Evolutionary conservation across 176 grass and related monocot genomes (phyloP), one percentile per base, ranked within the genome.

Genomic region (Lolium perenne): DNA sequence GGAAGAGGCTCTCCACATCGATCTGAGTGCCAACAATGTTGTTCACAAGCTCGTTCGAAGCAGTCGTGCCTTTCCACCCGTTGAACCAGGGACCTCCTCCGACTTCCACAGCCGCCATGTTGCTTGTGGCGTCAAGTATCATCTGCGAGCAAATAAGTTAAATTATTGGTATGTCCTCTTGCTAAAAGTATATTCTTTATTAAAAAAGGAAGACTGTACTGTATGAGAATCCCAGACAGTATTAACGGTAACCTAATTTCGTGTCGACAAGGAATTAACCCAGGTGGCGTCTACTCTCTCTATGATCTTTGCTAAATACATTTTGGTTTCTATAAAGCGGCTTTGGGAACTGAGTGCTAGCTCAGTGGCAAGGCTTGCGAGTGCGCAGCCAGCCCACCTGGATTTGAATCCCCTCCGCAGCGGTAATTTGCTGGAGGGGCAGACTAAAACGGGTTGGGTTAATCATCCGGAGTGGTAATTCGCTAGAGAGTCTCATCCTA

Each of bases 71-170:
- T 76, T 94, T 94, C 95, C 95, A 95, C 0, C 80, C 84, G 4
- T 92, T 89, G 76, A 98, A 95, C 95, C 95, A 98, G 53, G 95
- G 95, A 23, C 95, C 96, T 5, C 96, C 96, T 20, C 96, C 96
- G 1, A 98, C 88, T 82, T 98, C 93, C 66, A 98, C 22, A 8
- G 93, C 96, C 0, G 93, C 96, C 96, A 95, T 95, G 84, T 95
- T 87, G 86, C 96, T 98, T 40, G 83, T 86, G 2, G 88, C 86
- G 38, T 98, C 90, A 10, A 98, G 96, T 81, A 98, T 94, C 50
- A 95, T 38, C 93, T 98, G 85, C 41, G 10, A 89, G 14, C 0
- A 81, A 59, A 81, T 14, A 21, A 22, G 18, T 41, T 57, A 35
- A 45, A 49, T 40, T 7, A 20, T 29, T 32, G 11, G 16, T 45